Base-by-base conservation (phyloP, 2,329 filamentous ascomycete species). In the Hypoxylon sp. region DNA sequence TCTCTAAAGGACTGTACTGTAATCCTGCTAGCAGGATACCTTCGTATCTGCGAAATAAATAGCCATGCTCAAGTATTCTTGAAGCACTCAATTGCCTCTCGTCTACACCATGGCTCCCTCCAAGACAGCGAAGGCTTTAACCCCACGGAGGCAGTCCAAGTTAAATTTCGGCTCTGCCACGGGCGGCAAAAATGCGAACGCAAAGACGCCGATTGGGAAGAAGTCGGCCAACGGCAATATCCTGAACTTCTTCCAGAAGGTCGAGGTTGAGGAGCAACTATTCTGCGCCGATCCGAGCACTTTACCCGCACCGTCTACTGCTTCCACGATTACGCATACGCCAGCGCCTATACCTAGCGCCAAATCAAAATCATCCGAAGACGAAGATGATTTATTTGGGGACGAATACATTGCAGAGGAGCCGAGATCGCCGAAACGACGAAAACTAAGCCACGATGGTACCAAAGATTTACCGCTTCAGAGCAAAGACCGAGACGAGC, bases 231-330 rank as follows among this genome's bases (percentile, higher is more conserved):
- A 90, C 66, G 79, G 80, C 5, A 91, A 87, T 62, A 91, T 92
- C 26, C 75, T 91, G 11, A 91, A 75, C 62, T 92, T 91, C 72
- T 92, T 92, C 70, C 87, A 89, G 68, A 92, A 91, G 69, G 79
- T 84, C 0, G 82, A 85, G 33, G 82, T 83, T 48, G 77, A 82
- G 54, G 81, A 88, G 60, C 77, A 86, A 53, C 79, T 89, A 8
- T 89, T 90, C 53, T 73, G 79, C 2, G 74, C 78, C 20, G 73
- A 67, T 55, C 66, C 21, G 58, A 70, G 59, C 57, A 63, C 64
- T 48, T 58, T 24, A 41, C 9, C 18, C 4, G 20, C 21, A 7
- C 2, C 38, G 21, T n/a, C 38, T n/a, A 15, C 21, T 6, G 13
- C 21, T 4, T 11, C 5, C 37, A 5, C 31, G 6, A 10, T 5